Evolutionary conservation across 2,329 filamentous ascomycete genomes (phyloP).

Genomic region (Rutstroemia sp.): DNA sequence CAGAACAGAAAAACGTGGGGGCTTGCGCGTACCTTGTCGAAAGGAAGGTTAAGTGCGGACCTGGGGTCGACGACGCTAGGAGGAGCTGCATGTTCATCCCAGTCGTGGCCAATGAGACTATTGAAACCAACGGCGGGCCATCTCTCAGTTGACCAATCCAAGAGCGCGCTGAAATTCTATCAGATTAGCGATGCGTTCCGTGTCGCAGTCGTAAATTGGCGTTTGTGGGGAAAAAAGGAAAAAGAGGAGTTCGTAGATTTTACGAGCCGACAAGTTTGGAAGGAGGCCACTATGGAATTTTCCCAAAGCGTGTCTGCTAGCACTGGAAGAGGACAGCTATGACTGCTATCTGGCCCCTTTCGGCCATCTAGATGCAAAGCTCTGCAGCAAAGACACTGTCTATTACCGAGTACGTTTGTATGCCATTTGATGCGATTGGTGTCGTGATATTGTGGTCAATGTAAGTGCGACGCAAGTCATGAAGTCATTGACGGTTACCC

Average conservation of each 20-base stretch:
- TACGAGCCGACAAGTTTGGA: slow-evolving; percentile 10
- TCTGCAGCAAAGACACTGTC: too few relatives aligned
- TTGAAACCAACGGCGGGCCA: not conserved
- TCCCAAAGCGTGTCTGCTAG: not conserved
- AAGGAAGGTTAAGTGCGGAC: not conserved
- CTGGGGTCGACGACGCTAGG: not conserved
- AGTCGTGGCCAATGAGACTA: not conserved
- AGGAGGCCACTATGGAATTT: slow-evolving; percentile 1
- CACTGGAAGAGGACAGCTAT: not conserved
- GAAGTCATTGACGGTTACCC: too few relatives aligned
- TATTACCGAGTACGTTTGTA: not conserved
- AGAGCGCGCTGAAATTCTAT: slow-evolving; percentile 4
- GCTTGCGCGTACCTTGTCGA: not conserved
- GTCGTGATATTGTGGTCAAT: not conserved
- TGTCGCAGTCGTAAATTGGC: slow-evolving; percentile 21
- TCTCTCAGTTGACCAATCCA: not conserved
- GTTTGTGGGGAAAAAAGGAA: not conserved
- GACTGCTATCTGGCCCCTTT: not conserved
- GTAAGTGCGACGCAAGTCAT: too few relatives aligned
- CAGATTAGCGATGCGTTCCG: slow-evolving; percentile 21
- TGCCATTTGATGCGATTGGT: not conserved
- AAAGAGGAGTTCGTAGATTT: not conserved
- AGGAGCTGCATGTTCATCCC: not conserved
- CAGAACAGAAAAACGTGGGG: not conserved
- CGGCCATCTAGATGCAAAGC: too few relatives aligned